Evolutionary conservation across 2,329 filamentous ascomycete genomes (phyloP).

Genomic region (Nothopassalora personata): DNA sequence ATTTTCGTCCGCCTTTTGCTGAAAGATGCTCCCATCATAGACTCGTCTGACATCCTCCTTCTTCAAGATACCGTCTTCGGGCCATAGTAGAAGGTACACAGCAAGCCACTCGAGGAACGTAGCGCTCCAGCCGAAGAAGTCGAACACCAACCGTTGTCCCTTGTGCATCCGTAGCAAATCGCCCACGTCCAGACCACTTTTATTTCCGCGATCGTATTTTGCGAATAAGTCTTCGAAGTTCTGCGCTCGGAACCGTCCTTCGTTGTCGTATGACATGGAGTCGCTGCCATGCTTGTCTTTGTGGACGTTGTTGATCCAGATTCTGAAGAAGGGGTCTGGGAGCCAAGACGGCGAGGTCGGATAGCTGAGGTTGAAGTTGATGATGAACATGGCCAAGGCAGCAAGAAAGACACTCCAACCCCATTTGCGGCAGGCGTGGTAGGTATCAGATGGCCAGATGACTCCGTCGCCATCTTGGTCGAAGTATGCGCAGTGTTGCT

Average conservation of each 20-base stretch:
- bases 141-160: slow-evolving; percentile 38
- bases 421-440: slow-evolving; percentile 41
- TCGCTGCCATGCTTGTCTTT: slow-evolving; percentile 43
- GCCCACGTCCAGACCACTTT: slow-evolving; percentile 36
- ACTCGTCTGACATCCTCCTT: slow-evolving; percentile 54
- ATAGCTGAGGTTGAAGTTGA: slow-evolving; percentile 48
- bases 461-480: slow-evolving; percentile 49
- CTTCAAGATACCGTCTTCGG: slow-evolving; percentile 50
- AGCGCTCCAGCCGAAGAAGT: slow-evolving; percentile 45
- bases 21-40: slow-evolving; percentile 51
- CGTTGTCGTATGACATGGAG: slow-evolving; percentile 40
- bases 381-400: slow-evolving; percentile 42
- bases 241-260: slow-evolving; percentile 44
- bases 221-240: slow-evolving; percentile 46
- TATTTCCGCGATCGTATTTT: slow-evolving; percentile 39
- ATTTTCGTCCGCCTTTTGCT: slow-evolving; percentile 37
- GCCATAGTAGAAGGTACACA: slow-evolving; percentile 52
- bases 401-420: slow-evolving; percentile 45
- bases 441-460: slow-evolving; percentile 52
- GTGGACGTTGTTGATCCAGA: slow-evolving; percentile 38
- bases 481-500: slow-evolving; percentile 52
- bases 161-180: slow-evolving; percentile 38
- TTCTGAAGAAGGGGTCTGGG: slow-evolving; percentile 43
- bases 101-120: slow-evolving; percentile 46
- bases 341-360: slow-evolving; percentile 39